Percentiles rank a stretch among this genome's conserved stretches.
These are phyloP conservation scores for Sisymbrium altissimum DNA, from an alignment of 345 rosid species.

Conservation along the genomic window DNA sequence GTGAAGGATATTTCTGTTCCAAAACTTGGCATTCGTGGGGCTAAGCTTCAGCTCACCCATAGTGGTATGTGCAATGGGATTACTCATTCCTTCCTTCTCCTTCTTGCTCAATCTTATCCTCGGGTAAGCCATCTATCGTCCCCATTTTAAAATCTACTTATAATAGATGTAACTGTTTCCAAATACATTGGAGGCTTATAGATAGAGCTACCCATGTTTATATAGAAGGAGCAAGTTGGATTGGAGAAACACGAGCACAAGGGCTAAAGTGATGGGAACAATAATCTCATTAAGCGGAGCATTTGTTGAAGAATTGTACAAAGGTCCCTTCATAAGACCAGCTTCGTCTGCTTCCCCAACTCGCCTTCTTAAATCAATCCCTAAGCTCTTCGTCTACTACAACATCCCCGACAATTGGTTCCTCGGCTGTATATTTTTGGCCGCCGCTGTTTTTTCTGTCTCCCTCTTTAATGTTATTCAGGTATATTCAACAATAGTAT, in stretches of 20 bases:
- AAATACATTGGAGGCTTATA: not conserved
- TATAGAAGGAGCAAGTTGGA: constrained; percentile 48
- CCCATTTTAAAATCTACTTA: not conserved
- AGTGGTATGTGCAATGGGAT: constrained; percentile 85
- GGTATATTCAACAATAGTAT: constrained; percentile 35
- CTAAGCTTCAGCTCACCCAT: constrained; percentile 70
- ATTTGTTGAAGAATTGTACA: constrained; percentile 44
- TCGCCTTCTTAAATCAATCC: constrained; percentile 30
- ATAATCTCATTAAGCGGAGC: constrained; percentile 57
- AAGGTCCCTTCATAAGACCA: constrained; percentile 52
- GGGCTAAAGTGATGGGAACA: constrained; percentile 48
- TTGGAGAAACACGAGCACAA: constrained; percentile 48
- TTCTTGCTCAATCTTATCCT: constrained; percentile 54
- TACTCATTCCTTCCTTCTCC: constrained; percentile 56
- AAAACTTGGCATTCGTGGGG: constrained; percentile 67
- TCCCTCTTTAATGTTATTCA: constrained; percentile 65
- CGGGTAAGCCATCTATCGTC: constrained; percentile 40
- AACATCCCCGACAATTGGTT: constrained; percentile 56
- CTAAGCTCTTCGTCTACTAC: constrained; percentile 52
- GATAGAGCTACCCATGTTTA: not conserved
- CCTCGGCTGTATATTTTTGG: constrained; percentile 65
- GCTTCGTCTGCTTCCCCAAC: constrained; percentile 37
- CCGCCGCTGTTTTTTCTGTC: constrained; percentile 56
- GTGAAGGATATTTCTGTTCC: constrained; percentile 57
- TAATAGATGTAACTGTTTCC: not conserved